A percentile compares a stretch with the other conserved stretches of the same genome.
Conservation (phyloP, 352 stramenopile species). For the Pythium volutum region DNA sequence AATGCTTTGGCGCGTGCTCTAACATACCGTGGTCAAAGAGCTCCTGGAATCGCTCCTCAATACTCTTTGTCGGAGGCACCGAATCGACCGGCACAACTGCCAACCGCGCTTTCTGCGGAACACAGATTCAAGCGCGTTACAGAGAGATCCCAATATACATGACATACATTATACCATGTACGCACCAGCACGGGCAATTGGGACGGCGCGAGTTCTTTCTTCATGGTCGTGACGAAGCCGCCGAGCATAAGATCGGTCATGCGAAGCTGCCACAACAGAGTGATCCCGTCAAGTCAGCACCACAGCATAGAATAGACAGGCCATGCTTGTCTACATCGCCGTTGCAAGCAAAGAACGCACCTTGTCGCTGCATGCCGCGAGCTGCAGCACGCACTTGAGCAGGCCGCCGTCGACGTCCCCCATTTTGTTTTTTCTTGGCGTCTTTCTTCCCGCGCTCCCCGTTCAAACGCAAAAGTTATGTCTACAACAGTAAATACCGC, state of each 20-base stretch:
- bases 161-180: not conserved
- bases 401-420: constrained; percentile 53
- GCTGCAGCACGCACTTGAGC: constrained; percentile 73
- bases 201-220: constrained; percentile 23
- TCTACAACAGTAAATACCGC: not conserved
- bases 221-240: constrained; percentile 30
- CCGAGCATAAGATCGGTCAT: constrained; percentile 44
- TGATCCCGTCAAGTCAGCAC: not conserved
- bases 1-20: not conserved
- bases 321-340: not conserved
- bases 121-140: not conserved
- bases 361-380: constrained; percentile 74
- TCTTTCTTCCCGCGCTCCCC: constrained; percentile 2
- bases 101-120: constrained; percentile 51
- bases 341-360: constrained; percentile 22
- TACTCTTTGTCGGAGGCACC: constrained; percentile 24
- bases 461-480: not conserved
- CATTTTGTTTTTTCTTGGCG: constrained; percentile 32
- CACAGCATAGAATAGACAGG: not conserved
- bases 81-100: constrained; percentile 45
- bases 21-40: constrained; percentile 37
- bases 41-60: constrained; percentile 56
- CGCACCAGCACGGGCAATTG: constrained; percentile 48
- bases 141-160: not conserved
- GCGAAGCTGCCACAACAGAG: constrained; percentile 36